These are phyloP conservation scores for Clarireedia monteithiana DNA, from an alignment of 2,329 filamentous ascomycete genomes.

Conservation along the genomic window DNA sequence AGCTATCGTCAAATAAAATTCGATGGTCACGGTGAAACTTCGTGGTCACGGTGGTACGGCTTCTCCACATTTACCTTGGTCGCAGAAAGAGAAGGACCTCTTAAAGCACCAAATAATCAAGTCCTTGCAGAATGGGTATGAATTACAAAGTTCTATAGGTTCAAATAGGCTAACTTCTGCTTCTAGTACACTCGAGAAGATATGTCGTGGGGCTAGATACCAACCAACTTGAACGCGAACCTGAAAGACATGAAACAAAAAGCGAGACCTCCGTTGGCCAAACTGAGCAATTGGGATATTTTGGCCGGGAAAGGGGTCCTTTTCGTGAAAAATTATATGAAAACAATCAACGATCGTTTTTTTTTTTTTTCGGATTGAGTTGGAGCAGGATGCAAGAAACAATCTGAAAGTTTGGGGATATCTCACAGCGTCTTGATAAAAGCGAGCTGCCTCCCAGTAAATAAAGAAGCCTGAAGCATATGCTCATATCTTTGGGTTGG, in stretches of 20 bases:
- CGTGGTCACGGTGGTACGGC: not conserved
- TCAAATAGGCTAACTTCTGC: not conserved
- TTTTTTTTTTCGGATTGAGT: not conserved
- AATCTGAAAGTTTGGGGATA: conserved; percentile 3
- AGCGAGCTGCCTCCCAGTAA: not conserved
- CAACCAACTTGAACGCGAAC: conserved; percentile 3
- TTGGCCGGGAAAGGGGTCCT: not conserved
- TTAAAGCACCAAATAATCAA: not conserved
- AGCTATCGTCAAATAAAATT: conserved; percentile 2
- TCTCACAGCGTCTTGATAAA: not conserved
- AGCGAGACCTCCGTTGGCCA: not conserved
- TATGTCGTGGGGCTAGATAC: conserved; percentile 3
- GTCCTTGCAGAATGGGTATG: not conserved
- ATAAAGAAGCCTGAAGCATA: not conserved
- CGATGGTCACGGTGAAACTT: not conserved
- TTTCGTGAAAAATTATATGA: not conserved
- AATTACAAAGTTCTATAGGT: not conserved
- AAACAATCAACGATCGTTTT: not conserved
- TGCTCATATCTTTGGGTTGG: too few relatives aligned
- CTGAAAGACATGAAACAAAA: not conserved
- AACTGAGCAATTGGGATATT: not conserved
- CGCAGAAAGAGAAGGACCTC: conserved; percentile 6
- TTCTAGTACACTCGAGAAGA: not conserved
- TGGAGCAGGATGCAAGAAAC: not conserved
- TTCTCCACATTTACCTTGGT: not conserved